phyloP scores from a whole-genome alignment of 441 rosid genomes.

The Aquilaria agallochum region DNA sequence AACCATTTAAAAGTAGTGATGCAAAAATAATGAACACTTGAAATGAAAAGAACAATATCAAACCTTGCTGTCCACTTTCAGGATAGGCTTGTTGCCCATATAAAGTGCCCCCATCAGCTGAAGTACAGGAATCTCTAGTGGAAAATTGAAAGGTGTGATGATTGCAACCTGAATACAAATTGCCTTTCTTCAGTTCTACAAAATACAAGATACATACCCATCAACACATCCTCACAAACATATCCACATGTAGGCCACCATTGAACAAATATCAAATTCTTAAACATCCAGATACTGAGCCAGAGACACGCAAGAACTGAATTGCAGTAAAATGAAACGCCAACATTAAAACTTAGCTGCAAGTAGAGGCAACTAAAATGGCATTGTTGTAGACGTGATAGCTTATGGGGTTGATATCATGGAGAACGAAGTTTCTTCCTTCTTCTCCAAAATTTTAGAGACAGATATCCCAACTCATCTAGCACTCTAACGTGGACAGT shows the following conservation, averaged over 20 bases:
- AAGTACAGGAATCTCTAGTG: slow-evolving; percentile 94
- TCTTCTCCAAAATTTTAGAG: too few species aligned
- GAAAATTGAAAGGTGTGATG: slow-evolving; percentile 95
- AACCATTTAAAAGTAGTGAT: neutral
- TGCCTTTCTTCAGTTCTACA: neutral
- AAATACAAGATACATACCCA: neutral
- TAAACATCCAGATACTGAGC: slow-evolving; percentile 2
- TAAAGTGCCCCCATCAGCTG: slow-evolving; percentile 98
- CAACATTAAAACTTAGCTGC: too few species aligned
- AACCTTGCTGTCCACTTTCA: slow-evolving; percentile 98
- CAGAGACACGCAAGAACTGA: slow-evolving; percentile 3
- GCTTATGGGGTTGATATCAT: too few species aligned
- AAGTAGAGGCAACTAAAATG: too few species aligned
- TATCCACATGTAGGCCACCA: too few species aligned
- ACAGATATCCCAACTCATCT: too few species aligned
- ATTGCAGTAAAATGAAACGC: neutral
- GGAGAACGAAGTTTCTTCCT: too few species aligned
- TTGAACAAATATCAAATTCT: slow-evolving; percentile 1
- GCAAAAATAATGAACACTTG: neutral
- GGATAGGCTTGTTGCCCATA: slow-evolving; percentile 97
- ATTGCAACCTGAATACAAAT: slow-evolving; percentile 67
- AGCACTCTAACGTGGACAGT: too few species aligned
- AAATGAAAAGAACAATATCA: slow-evolving; percentile 5
- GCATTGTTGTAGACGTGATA: too few species aligned
- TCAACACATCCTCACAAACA: too few species aligned